Evolutionary conservation across 257 asterid genomes (phyloP).

Genomic region (Solanum tacnaense): DNA sequence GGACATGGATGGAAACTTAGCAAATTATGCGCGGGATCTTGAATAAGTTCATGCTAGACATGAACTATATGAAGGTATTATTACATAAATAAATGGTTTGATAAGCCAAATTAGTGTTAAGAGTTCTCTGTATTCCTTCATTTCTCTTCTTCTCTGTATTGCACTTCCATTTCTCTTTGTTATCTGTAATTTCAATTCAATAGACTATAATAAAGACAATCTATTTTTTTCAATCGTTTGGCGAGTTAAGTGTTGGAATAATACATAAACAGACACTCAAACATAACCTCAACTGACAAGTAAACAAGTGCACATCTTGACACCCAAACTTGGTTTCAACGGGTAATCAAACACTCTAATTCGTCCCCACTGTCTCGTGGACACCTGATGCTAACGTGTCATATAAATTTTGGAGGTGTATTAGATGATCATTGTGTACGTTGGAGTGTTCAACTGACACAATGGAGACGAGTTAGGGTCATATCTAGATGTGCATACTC

Average conservation of each 20-base stretch:
- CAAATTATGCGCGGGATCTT: not conserved
- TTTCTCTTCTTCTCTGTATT: not conserved
- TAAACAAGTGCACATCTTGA: not conserved
- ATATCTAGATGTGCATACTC: not conserved
- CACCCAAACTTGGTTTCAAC: not conserved
- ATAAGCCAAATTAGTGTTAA: not conserved
- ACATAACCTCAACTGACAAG: not conserved
- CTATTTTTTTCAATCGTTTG: not conserved
- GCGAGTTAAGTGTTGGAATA: not conserved
- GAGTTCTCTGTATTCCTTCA: not conserved
- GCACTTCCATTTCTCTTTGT: not conserved
- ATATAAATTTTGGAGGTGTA: not conserved
- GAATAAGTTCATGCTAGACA: not conserved
- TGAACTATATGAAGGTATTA: not conserved
- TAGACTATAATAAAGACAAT: not conserved
- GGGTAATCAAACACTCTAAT: not conserved
- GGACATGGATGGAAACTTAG: not conserved
- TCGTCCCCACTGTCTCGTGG: not conserved
- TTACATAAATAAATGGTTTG: not conserved
- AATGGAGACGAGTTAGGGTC: not conserved
- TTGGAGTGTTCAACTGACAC: not conserved
- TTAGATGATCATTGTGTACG: not conserved
- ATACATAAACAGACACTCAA: not conserved
- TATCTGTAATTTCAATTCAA: not conserved
- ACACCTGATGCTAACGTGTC: accelerated